Evolutionary conservation across 208 protist genomes (phyloP).

Genomic region (Acanthamoeba lenticulata): DNA sequence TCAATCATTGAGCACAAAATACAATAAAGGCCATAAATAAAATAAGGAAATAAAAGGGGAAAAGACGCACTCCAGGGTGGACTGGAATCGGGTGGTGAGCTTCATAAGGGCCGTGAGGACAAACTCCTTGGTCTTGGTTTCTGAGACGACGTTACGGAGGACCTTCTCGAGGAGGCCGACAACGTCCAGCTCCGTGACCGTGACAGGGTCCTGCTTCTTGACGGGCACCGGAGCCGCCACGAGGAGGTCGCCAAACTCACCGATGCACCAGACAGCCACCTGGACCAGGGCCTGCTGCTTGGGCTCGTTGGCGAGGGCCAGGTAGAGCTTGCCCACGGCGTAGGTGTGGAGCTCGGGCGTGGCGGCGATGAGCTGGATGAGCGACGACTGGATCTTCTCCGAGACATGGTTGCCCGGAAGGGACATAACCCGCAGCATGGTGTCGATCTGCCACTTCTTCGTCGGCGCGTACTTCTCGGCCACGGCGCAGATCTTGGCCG

Average conservation of each 20-base stretch:
- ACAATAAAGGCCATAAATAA: neutral
- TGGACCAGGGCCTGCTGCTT: slow-evolving; percentile 90
- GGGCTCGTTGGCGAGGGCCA: slow-evolving; percentile 76
- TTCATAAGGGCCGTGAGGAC: slow-evolving; percentile 95
- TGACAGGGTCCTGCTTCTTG: slow-evolving; percentile 72
- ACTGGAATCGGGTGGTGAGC: slow-evolving; percentile 89
- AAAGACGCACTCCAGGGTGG: neutral
- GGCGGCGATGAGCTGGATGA: slow-evolving; percentile 93
- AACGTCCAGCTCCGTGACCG: slow-evolving; percentile 75
- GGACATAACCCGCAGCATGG: slow-evolving; percentile 93
- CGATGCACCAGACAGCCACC: slow-evolving; percentile 95
- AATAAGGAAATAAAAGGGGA: neutral
- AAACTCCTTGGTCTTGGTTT: slow-evolving; percentile 91
- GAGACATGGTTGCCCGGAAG: slow-evolving; percentile 83
- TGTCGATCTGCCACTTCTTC: slow-evolving; percentile 97
- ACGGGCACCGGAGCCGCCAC: slow-evolving; percentile 73
- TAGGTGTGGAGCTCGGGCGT: slow-evolving; percentile 91
- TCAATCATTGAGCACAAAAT: neutral
- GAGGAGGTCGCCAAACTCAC: slow-evolving; percentile 96
- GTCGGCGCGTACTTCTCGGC: slow-evolving; percentile 93
- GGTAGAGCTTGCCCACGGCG: slow-evolving; percentile 92
- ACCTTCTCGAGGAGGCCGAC: slow-evolving; percentile 83
- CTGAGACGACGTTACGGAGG: slow-evolving; percentile 86
- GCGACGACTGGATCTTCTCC: slow-evolving; percentile 83
- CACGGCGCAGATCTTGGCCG: slow-evolving; percentile 92